Conservation (phyloP, 371 early-diverging fungal species). For the Lichtheimia hyalospora region DNA sequence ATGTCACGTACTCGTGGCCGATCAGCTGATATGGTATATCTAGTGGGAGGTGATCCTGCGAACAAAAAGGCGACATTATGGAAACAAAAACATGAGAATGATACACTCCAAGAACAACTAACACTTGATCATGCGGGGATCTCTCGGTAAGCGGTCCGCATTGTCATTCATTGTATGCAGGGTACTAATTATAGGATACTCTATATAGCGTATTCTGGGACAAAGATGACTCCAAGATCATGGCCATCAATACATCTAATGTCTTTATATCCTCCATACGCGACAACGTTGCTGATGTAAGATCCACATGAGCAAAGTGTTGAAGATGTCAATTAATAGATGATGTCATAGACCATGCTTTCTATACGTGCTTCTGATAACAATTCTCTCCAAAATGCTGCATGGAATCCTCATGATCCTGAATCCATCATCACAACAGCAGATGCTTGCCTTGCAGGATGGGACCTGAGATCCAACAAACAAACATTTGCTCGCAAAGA, state of each 20-base stretch:
- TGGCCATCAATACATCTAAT: constrained; percentile 20
- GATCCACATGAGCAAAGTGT: too few species aligned
- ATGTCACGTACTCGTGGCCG: background rate
- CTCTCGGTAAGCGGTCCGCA: constrained; percentile 2
- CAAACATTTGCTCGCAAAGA: constrained; percentile 41
- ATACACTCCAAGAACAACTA: constrained; percentile 17
- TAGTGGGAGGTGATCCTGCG: constrained; percentile 27
- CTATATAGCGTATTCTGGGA: constrained; percentile 35
- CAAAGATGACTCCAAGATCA: constrained; percentile 17
- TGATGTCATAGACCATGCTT: background rate
- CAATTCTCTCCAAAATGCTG: constrained; percentile 45
- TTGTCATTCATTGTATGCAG: background rate
- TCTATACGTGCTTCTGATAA: constrained; percentile 6
- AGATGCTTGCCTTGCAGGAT: constrained; percentile 62
- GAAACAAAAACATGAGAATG: constrained; percentile 22
- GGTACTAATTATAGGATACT: background rate
- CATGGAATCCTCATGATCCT: constrained; percentile 74
- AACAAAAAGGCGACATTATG: constrained; percentile 36
- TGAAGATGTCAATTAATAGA: too few species aligned
- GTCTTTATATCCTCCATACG: constrained; percentile 5
- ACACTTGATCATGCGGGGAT: constrained; percentile 14
- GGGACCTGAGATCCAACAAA: constrained; percentile 65
- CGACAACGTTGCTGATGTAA: background rate
- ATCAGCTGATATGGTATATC: background rate
- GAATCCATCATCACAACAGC: constrained; percentile 53